Base-by-base conservation (phyloP, 2,329 filamentous ascomycete species). In the Zelopaecilomyces penicillatus region DNA sequence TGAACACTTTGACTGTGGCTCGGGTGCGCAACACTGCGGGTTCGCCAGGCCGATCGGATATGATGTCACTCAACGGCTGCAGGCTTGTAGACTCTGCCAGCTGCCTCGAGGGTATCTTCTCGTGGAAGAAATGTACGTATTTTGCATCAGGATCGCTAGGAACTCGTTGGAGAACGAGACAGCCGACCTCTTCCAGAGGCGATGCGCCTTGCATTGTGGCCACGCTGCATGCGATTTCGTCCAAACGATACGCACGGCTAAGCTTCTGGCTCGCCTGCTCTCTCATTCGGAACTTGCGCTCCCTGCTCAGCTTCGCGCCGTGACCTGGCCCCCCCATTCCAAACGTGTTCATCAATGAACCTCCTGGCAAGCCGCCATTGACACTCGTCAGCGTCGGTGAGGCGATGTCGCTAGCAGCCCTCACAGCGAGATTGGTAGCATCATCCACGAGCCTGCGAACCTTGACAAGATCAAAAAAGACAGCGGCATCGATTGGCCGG, bases 41-140 rank as follows among this genome's bases (percentile, higher is more conserved):
- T 39, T 88, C 82, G 37, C 69, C 72, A 1, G 84, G 80, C 19
- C 76, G 66, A 35, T 79, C 75, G 9, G 69, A 66, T 47, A 90
- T 82, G 45, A 91, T 78, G 33, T 85, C 76, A 58, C 82, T 71
- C 51, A 94, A 63, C 4, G 80, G 73, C 42, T 76, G 67, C 45
- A 90, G 64, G 50, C 78, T 82, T 6, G 85, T 90, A 54, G 76
- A 82, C 55, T 87, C 78, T 32, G 81, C 83, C 60, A 93, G 69
- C 59, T 84, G 80, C 36, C 83, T 70, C 35, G 80, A 85, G 1
- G 86, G 84, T 28, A 93, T 90, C 74, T 91, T 93, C 65, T 94
- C 86, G 65, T 91, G 86, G 63, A 94, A 94, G 66, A 91, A 93
- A 60, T 93, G 85, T n/a, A 93, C 87, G 59, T 93, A 93, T 62